These are phyloP conservation scores for Emericellopsis cladophorae DNA, from an alignment of 2,329 filamentous ascomycete species.

Conservation along the genomic window DNA sequence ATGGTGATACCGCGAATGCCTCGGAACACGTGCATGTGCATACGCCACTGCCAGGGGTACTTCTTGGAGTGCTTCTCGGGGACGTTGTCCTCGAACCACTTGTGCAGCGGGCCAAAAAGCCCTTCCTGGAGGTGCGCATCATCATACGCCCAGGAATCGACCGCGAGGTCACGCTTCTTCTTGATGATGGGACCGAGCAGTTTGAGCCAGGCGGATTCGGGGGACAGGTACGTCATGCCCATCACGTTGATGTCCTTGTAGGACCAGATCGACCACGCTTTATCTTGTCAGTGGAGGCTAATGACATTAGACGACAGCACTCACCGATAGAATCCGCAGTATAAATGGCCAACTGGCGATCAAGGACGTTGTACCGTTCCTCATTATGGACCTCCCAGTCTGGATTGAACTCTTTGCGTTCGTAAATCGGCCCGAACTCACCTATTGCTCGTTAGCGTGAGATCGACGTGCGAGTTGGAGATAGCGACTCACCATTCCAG, in stretches of 20 bases:
- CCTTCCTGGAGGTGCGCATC: conserved; percentile 12
- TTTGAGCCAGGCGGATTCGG: conserved; percentile 32
- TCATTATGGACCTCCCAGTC: conserved; percentile 15
- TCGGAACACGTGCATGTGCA: conserved; percentile 33
- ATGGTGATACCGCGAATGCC: conserved; percentile 25
- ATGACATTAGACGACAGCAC: background rate
- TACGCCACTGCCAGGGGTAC: conserved; percentile 34
- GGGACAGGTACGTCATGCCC: conserved; percentile 36
- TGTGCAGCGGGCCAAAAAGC: conserved; percentile 23
- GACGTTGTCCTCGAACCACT: conserved; percentile 30
- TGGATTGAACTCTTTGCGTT: conserved; percentile 16
- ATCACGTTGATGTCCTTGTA: conserved; percentile 44
- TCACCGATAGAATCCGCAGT: conserved; percentile 10
- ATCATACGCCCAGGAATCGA: conserved; percentile 40
- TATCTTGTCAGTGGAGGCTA: fast-evolving
- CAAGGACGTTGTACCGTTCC: conserved; percentile 24
- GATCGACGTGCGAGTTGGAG: background rate
- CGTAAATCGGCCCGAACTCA: conserved; percentile 39
- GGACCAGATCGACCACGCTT: conserved; percentile 45
- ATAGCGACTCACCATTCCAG: conserved; percentile 21
- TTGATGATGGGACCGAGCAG: conserved; percentile 36
- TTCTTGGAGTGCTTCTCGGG: conserved; percentile 26
- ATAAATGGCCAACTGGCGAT: conserved; percentile 24
- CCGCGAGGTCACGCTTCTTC: conserved; percentile 39
- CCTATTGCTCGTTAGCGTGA: conserved; percentile 6